These are phyloP conservation scores for Phlegmacium glaucopus DNA, from an alignment of 768 basidiomycete genomes.

Conservation along the genomic window DNA sequence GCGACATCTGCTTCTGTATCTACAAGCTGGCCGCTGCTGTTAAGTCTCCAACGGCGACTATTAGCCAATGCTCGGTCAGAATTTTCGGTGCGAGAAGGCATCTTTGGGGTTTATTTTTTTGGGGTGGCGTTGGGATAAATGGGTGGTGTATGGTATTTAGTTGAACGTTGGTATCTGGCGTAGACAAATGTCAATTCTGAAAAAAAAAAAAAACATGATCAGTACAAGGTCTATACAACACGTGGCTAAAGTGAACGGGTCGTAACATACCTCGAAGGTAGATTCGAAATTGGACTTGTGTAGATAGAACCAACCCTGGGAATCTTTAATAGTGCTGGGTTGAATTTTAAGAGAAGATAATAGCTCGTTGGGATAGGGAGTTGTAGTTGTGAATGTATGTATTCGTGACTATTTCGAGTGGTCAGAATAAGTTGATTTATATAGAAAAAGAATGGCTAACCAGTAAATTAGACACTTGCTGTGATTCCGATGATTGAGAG, in stretches of 20 bases:
- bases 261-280: slow-evolving; percentile 40
- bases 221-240: slow-evolving; percentile 20
- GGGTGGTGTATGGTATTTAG: slow-evolving; percentile 29
- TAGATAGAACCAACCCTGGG: slow-evolving; percentile 47
- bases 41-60: slow-evolving; percentile 60
- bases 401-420: slow-evolving; percentile 64
- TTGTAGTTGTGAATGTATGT: slow-evolving; percentile 36
- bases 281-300: slow-evolving; percentile 41
- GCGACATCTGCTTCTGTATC: slow-evolving; percentile 49
- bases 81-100: slow-evolving; percentile 45
- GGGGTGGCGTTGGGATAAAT: slow-evolving; percentile 27
- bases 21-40: slow-evolving; percentile 59
- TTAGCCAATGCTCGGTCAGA: slow-evolving; percentile 32
- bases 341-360: slow-evolving; percentile 25
- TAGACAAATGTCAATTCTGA: slow-evolving; percentile 47
- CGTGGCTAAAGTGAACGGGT: slow-evolving; percentile 23
- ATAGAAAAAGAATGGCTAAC: slow-evolving; percentile 24
- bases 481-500: slow-evolving; percentile 26
- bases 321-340: slow-evolving; percentile 31
- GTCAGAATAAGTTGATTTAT: slow-evolving; percentile 20
- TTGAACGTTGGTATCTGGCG: slow-evolving; percentile 35
- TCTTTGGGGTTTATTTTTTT: slow-evolving; percentile 38
- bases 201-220: slow-evolving; percentile 10
- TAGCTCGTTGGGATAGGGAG: slow-evolving; percentile 16
- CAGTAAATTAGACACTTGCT: slow-evolving; percentile 40